Percentiles rank a stretch among this genome's conserved stretches.
These are phyloP conservation scores for Aspergillus costaricaensis DNA, from an alignment of 2,329 filamentous ascomycete genomes.

Conservation along the genomic window DNA sequence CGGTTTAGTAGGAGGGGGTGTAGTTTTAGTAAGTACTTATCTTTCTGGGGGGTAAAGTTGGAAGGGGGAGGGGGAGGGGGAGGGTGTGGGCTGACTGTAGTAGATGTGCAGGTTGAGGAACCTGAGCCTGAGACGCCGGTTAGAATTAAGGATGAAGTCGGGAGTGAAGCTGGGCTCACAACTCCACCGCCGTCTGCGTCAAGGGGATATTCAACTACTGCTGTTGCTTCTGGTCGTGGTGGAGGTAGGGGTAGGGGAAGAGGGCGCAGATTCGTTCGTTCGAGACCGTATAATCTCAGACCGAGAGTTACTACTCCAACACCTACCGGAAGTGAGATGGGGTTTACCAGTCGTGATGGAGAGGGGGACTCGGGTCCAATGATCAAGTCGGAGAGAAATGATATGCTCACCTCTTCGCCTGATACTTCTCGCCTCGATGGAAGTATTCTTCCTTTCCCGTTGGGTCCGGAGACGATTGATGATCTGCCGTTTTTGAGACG, in stretches of 20 bases:
- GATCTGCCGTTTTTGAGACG: conserved; percentile 7
- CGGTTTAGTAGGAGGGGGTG: conserved; percentile 6
- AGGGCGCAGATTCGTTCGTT: too few species aligned
- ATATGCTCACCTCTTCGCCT: rapidly evolving
- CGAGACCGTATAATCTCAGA: neutral
- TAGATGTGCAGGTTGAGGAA: too few species aligned
- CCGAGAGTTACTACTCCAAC: neutral
- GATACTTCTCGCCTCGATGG: conserved; percentile 3
- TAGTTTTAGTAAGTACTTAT: neutral
- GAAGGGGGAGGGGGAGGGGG: too few species aligned
- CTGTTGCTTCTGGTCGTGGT: too few species aligned
- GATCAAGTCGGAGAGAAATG: neutral
- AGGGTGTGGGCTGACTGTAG: neutral
- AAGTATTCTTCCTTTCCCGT: conserved; percentile 13
- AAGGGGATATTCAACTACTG: too few species aligned
- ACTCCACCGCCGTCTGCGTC: too few species aligned
- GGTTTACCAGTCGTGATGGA: neutral
- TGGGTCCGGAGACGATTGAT: conserved; percentile 12
- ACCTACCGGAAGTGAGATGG: neutral
- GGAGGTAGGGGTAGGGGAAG: too few species aligned
- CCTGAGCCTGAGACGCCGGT: too few species aligned
- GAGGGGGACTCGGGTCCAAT: neutral
- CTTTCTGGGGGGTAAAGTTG: neutral
- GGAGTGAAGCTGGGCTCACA: too few species aligned
- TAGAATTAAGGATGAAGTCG: too few species aligned